Conservation (phyloP, 805 yeast species). For the Yamadazyma kitorensis region DNA sequence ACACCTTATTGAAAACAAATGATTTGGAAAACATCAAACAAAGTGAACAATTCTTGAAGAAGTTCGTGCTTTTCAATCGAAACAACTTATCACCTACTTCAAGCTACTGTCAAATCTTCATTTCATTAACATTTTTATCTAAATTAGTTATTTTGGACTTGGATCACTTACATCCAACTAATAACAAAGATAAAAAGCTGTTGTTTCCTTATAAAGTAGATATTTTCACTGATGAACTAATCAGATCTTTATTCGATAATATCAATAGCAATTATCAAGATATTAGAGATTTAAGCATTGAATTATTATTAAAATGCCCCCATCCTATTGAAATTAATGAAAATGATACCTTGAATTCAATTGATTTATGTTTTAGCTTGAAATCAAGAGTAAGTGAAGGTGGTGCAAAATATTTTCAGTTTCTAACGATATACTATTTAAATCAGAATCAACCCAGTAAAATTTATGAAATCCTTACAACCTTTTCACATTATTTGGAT, state of each 20-base stretch:
- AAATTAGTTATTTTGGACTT: slow-evolving; percentile 13
- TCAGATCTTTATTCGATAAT: slow-evolving; percentile 56
- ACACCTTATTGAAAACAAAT: slow-evolving; percentile 41
- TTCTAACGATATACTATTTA: too few species aligned
- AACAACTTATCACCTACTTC: slow-evolving; percentile 40
- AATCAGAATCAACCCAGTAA: too few species aligned
- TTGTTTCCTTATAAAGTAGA: slow-evolving; percentile 9
- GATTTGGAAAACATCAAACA: slow-evolving; percentile 2
- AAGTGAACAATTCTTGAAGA: slow-evolving; percentile 29
- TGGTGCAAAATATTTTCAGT: slow-evolving; percentile 66
- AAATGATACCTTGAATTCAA: slow-evolving; percentile 4
- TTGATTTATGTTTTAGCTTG: slow-evolving; percentile 31
- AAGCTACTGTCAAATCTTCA: slow-evolving; percentile 39
- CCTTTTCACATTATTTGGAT: too few species aligned
- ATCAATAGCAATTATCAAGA: slow-evolving; percentile 75
- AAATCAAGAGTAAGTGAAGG: slow-evolving; percentile 71
- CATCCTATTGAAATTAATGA: background rate
- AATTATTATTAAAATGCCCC: slow-evolving; percentile 46
- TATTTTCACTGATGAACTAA: slow-evolving; percentile 22
- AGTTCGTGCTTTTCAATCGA: slow-evolving; percentile 49
- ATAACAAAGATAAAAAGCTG: slow-evolving; percentile 7
- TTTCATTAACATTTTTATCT: slow-evolving; percentile 13
- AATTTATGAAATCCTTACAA: too few species aligned
- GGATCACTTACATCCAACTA: slow-evolving; percentile 4
- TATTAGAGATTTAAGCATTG: slow-evolving; percentile 53